Conservation (phyloP, 2,329 filamentous ascomycete genomes). For the Fusarium irregulare region DNA sequence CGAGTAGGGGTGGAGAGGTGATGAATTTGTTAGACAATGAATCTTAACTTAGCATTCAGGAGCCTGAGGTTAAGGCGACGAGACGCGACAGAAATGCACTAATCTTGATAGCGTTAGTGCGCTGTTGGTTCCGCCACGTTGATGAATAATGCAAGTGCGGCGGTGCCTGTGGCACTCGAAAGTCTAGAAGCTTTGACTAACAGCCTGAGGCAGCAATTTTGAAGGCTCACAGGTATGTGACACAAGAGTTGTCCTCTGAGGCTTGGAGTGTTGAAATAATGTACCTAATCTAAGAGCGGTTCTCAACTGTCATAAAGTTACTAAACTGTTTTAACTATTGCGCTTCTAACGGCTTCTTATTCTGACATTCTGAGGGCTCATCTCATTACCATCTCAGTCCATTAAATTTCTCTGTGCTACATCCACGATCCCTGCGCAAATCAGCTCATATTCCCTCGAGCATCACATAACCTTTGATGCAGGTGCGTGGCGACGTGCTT, state of each 20-base stretch:
- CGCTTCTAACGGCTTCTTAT: too few species aligned
- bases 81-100: conserved; percentile 38
- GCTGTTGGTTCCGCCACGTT: neutral
- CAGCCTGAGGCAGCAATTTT: conserved; percentile 10
- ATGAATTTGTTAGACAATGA: conserved; percentile 45
- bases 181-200: neutral
- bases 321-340: too few species aligned
- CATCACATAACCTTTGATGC: neutral
- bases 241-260: too few species aligned
- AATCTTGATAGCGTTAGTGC: conserved; percentile 3
- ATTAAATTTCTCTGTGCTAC: neutral
- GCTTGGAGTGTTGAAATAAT: too few species aligned
- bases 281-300: too few species aligned
- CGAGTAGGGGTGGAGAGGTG: conserved; percentile 35
- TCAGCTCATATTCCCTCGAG: conserved; percentile 28
- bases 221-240: too few species aligned
- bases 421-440: conserved; percentile 3
- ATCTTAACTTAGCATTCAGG: conserved; percentile 40
- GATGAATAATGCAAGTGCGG: conserved; percentile 23
- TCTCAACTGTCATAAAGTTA: too few species aligned
- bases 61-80: conserved; percentile 41
- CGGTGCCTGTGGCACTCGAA: neutral
- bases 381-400: neutral
- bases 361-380: too few species aligned
- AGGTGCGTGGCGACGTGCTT: conserved; percentile 8